Percentiles rank a stretch among this genome's conserved stretches.
Evolutionary conservation across 257 asterid species (phyloP).

Genomic region (Ligustrum vulgare): DNA sequence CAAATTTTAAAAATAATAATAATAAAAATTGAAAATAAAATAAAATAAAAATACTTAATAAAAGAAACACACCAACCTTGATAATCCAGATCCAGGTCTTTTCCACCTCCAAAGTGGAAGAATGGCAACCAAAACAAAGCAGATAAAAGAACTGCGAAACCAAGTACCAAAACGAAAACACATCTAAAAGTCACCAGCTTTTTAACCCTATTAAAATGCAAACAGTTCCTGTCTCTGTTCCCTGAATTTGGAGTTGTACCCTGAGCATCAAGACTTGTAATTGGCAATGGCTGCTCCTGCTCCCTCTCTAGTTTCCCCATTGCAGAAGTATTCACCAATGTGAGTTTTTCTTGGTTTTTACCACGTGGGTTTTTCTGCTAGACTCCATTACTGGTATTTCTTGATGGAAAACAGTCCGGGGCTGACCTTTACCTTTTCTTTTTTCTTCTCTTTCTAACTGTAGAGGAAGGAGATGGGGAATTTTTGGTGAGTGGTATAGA

Average conservation of each 20-base stretch:
- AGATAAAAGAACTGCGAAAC: conserved; percentile 41
- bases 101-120: conserved; percentile 38
- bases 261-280: conserved; percentile 35
- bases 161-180: conserved; percentile 40
- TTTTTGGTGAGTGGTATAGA: conserved; percentile 17
- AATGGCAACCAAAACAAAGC: conserved; percentile 49
- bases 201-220: conserved; percentile 20
- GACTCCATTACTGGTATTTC: conserved; percentile 34
- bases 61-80: not conserved
- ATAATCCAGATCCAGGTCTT: conserved; percentile 48
- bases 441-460: conserved; percentile 8
- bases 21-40: not conserved
- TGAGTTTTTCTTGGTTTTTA: conserved; percentile 21
- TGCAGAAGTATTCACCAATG: conserved; percentile 28
- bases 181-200: conserved; percentile 41
- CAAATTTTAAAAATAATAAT: not conserved
- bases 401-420: conserved; percentile 32
- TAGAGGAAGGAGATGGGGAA: not conserved
- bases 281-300: conserved; percentile 28
- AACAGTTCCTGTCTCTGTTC: not conserved
- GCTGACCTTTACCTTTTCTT: conserved; percentile 1
- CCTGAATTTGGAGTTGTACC: conserved; percentile 26
- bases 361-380: conserved; percentile 14
- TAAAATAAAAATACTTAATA: not conserved
- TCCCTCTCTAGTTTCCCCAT: conserved; percentile 55